phyloP scores from a whole-genome alignment of 768 basidiomycete species.

The Boletus sp. region DNA sequence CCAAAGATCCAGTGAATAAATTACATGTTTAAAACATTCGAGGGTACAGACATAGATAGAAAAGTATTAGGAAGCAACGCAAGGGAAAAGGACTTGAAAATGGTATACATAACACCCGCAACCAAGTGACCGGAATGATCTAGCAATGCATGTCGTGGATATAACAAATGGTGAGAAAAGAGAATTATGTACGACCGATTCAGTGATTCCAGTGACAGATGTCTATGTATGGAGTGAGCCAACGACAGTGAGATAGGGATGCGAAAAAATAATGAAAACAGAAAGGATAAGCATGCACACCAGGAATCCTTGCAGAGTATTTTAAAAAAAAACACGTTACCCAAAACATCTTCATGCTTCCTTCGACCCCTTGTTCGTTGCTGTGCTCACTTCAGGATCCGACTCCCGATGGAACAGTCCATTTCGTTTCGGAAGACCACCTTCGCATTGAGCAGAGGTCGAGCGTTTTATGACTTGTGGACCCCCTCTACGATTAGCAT shows the following conservation, averaged over 20 bases:
- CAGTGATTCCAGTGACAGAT: conserved; percentile 9
- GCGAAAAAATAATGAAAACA: conserved; percentile 5
- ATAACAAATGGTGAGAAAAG: conserved; percentile 14
- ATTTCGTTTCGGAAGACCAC: conserved; percentile 27
- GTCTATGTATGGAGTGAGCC: conserved; percentile 12
- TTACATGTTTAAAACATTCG: conserved; percentile 12
- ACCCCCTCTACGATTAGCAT: conserved; percentile 15
- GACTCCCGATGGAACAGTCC: conserved; percentile 31
- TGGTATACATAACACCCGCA: conserved; percentile 21
- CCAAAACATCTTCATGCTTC: conserved; percentile 18
- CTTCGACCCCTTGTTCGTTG: conserved; percentile 24
- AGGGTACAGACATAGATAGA: conserved; percentile 17
- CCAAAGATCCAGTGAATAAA: conserved; percentile 10
- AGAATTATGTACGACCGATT: conserved; percentile 3
- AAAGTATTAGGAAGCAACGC: not conserved
- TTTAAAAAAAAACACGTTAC: conserved; percentile 13
- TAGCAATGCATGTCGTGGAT: conserved; percentile 26
- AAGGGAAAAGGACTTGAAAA: conserved; percentile 1
- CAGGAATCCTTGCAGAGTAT: conserved; percentile 1
- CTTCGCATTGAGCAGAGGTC: conserved; percentile 28
- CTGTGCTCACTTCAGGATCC: conserved; percentile 26
- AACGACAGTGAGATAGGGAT: not conserved
- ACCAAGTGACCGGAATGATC: conserved; percentile 16
- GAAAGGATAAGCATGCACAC: conserved; percentile 2
- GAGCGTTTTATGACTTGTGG: conserved; percentile 28